These are phyloP conservation scores for Tricharina praecox DNA, from an alignment of 495 filamentous ascomycete species.

Conservation along the genomic window DNA sequence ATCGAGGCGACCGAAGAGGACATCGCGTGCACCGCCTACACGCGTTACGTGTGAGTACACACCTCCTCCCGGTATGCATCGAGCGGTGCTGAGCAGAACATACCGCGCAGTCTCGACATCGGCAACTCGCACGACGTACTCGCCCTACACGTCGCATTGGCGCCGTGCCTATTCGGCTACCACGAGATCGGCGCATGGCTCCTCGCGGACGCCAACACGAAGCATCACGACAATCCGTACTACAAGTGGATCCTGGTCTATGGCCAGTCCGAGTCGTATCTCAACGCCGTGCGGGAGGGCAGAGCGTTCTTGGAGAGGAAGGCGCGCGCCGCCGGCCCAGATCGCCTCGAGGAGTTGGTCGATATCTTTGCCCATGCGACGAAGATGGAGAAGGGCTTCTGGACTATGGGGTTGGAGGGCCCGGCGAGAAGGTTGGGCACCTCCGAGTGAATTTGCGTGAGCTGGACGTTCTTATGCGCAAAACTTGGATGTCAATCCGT, in stretches of 20 bases:
- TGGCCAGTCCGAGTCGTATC: slow-evolving; percentile 52
- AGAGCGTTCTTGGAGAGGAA: slow-evolving; percentile 37
- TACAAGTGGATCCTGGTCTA: slow-evolving; percentile 86
- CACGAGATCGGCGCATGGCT: slow-evolving; percentile 55
- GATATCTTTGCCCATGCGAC: slow-evolving; percentile 72
- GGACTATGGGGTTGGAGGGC: slow-evolving; percentile 5
- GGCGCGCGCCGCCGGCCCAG: slow-evolving; percentile 6
- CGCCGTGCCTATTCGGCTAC: slow-evolving; percentile 78
- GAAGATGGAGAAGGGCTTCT: slow-evolving; percentile 33
- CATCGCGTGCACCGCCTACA: slow-evolving; percentile 55
- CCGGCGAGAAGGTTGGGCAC: neutral
- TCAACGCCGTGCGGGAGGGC: slow-evolving; percentile 45
- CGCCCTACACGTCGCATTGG: slow-evolving; percentile 62
- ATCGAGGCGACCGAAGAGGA: slow-evolving; percentile 53
- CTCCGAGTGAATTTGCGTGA: no score
- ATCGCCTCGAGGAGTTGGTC: slow-evolving; percentile 62
- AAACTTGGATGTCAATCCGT: no score
- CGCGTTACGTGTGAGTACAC: slow-evolving; percentile 53
- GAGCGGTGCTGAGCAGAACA: no score
- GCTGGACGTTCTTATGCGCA: no score
- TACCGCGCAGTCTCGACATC: no score
- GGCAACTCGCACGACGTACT: slow-evolving; percentile 75
- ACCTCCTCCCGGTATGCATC: no score
- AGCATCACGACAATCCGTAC: slow-evolving; percentile 53
- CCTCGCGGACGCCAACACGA: slow-evolving; percentile 30